These are phyloP conservation scores for Claviceps paspali DNA, from an alignment of 2,329 filamentous ascomycete species.

Conservation along the genomic window DNA sequence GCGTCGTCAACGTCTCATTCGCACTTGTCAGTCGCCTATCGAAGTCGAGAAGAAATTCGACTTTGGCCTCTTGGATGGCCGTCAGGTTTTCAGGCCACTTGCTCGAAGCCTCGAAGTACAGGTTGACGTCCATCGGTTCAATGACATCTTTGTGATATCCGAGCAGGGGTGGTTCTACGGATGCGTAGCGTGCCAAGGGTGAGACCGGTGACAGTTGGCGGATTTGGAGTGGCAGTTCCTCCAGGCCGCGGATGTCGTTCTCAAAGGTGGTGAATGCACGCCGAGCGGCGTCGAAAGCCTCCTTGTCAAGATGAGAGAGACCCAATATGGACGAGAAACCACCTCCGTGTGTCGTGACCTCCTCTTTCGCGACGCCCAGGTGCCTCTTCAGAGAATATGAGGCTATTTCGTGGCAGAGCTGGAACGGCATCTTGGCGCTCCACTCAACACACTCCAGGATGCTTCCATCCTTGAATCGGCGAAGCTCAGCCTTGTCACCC, in stretches of 20 bases:
- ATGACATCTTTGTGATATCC: conserved; percentile 28
- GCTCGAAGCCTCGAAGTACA: conserved; percentile 86
- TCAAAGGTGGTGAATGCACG: conserved; percentile 61
- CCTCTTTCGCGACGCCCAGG: conserved; percentile 41
- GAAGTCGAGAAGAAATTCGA: conserved; percentile 73
- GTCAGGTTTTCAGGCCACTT: conserved; percentile 87
- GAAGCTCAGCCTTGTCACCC: conserved; percentile 83
- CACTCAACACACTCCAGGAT: conserved; percentile 89
- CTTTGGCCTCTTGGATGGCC: conserved; percentile 86
- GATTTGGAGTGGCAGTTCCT: conserved; percentile 76
- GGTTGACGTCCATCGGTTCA: conserved; percentile 56
- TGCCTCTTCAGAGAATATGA: conserved; percentile 56
- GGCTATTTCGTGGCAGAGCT: conserved; percentile 68
- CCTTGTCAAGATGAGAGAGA: conserved; percentile 30
- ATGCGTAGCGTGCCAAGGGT: conserved; percentile 59
- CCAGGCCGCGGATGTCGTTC: conserved; percentile 58
- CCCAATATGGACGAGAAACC: conserved; percentile 34
- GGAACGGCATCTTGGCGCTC: conserved; percentile 45
- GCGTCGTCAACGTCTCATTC: conserved; percentile 45
- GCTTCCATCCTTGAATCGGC: conserved; percentile 88
- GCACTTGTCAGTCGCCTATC: conserved; percentile 51
- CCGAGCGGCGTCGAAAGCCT: conserved; percentile 52
- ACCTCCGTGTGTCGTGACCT: conserved; percentile 35
- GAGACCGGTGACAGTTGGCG: conserved; percentile 64
- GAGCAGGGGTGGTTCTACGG: conserved; percentile 28